Evolutionary conservation across 805 yeast genomes (phyloP).

Genomic region (Starmerella sirachaensis): DNA sequence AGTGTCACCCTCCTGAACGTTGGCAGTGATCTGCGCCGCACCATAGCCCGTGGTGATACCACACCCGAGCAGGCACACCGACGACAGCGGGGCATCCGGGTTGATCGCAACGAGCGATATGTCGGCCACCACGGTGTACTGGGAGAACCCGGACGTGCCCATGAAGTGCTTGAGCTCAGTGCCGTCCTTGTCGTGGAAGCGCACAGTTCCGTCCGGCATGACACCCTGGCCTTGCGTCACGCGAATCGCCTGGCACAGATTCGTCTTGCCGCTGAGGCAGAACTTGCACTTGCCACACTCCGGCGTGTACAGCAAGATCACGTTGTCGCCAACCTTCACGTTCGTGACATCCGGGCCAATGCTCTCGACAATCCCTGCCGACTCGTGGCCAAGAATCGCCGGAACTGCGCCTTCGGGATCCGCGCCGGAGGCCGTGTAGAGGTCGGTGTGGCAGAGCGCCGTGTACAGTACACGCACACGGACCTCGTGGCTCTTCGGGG

Average conservation of each 20-base stretch:
- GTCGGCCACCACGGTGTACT: slow-evolving; percentile 96
- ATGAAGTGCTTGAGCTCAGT: slow-evolving; percentile 78
- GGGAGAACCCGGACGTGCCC: slow-evolving; percentile 97
- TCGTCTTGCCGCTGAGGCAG: slow-evolving; percentile 91
- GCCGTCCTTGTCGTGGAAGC: slow-evolving; percentile 64
- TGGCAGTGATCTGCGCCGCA: slow-evolving; percentile 89
- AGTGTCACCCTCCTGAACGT: slow-evolving; percentile 80
- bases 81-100: slow-evolving; percentile 69
- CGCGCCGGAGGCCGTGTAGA: slow-evolving; percentile 83
- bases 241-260: slow-evolving; percentile 88
- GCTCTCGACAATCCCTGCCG: slow-evolving; percentile 93
- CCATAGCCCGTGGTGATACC: slow-evolving; percentile 99
- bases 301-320: slow-evolving; percentile 88
- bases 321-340: slow-evolving; percentile 89
- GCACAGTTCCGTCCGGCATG: slow-evolving; percentile 95
- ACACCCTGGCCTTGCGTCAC: slow-evolving; percentile 97
- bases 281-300: slow-evolving; percentile 93
- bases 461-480: slow-evolving; percentile 78
- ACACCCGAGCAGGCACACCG: slow-evolving; percentile 89
- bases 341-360: slow-evolving; percentile 87
- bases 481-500: slow-evolving; percentile 96
- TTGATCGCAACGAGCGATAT: slow-evolving; percentile 90
- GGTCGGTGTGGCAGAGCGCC: slow-evolving; percentile 98
- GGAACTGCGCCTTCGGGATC: slow-evolving; percentile 98
- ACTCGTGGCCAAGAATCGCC: slow-evolving; percentile 89